Percentiles rank a stretch among this genome's conserved stretches.
These are phyloP conservation scores for Chlorella sorokiniana DNA, from an alignment of 139 green algal genomes.

Conservation along the genomic window DNA sequence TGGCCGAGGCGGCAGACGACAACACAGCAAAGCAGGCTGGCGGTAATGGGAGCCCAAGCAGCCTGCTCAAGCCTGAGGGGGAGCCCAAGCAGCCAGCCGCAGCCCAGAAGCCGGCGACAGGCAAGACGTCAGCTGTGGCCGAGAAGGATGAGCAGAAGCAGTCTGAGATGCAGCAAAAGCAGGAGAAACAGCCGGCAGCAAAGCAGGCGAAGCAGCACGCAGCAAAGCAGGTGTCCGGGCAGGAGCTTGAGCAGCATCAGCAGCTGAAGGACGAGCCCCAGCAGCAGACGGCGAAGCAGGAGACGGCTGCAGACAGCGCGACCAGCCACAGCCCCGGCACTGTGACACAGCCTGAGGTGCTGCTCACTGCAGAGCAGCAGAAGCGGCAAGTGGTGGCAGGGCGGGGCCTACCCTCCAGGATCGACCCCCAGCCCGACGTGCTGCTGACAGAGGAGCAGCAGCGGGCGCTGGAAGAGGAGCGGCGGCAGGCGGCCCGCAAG, in stretches of 20 bases:
- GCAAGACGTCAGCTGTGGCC: not conserved
- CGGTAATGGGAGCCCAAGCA: not conserved
- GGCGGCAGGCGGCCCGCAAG: not conserved
- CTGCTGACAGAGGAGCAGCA: not conserved
- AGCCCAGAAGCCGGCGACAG: not conserved
- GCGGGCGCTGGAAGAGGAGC: not conserved
- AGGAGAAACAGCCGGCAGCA: not conserved
- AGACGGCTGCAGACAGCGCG: not conserved
- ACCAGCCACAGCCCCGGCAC: too few relatives aligned
- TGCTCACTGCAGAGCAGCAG: too few relatives aligned
- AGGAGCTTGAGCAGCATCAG: not conserved
- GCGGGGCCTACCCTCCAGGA: too few relatives aligned
- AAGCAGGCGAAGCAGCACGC: too few relatives aligned
- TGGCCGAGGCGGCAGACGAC: too few relatives aligned
- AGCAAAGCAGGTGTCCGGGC: not conserved
- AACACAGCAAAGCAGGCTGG: not conserved
- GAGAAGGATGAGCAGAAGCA: not conserved
- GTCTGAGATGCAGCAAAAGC: not conserved
- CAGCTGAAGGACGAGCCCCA: not conserved
- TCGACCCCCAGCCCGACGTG: not conserved
- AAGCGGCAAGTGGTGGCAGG: too few relatives aligned
- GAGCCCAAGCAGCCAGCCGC: not conserved
- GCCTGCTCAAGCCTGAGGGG: not conserved
- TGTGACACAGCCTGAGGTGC: not conserved
- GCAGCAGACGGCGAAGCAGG: not conserved